phyloP scores from a whole-genome alignment of 164 flowering plant species.

The Tetrastigma voinierianum region DNA sequence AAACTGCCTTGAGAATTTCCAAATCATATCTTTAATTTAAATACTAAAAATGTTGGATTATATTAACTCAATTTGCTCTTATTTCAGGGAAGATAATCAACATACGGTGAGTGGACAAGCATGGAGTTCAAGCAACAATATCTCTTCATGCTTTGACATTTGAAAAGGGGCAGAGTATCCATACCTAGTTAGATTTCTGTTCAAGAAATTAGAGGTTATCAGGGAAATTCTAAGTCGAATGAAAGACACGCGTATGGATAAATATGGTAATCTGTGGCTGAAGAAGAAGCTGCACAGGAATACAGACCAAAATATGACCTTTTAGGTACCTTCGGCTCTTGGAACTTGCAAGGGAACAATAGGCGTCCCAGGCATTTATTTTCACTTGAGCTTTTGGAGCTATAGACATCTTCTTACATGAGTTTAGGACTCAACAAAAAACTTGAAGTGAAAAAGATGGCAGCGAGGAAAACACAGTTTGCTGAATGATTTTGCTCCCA shows the following conservation, averaged over 20 bases:
- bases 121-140: constrained; percentile 71
- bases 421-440: too few species aligned
- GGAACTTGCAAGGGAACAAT: too few species aligned
- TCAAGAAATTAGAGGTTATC: constrained; percentile 52
- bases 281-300: constrained; percentile 66
- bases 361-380: too few species aligned
- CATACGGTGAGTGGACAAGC: constrained; percentile 70
- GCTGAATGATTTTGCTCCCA: too few species aligned
- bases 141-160: constrained; percentile 81
- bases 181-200: constrained; percentile 75
- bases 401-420: too few species aligned
- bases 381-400: too few species aligned
- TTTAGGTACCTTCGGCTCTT: too few species aligned
- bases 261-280: constrained; percentile 78
- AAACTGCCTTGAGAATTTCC: not conserved
- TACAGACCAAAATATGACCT: constrained; percentile 76
- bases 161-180: constrained; percentile 87
- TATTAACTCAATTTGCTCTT: not conserved
- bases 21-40: not conserved
- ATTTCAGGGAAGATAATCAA: constrained; percentile 71
- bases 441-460: too few species aligned
- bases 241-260: constrained; percentile 76
- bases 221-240: constrained; percentile 61
- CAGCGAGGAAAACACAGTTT: too few species aligned
- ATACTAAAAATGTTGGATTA: not conserved